These are phyloP conservation scores for Ramalina peruviana DNA, from an alignment of 495 filamentous ascomycete species.

Conservation along the genomic window DNA sequence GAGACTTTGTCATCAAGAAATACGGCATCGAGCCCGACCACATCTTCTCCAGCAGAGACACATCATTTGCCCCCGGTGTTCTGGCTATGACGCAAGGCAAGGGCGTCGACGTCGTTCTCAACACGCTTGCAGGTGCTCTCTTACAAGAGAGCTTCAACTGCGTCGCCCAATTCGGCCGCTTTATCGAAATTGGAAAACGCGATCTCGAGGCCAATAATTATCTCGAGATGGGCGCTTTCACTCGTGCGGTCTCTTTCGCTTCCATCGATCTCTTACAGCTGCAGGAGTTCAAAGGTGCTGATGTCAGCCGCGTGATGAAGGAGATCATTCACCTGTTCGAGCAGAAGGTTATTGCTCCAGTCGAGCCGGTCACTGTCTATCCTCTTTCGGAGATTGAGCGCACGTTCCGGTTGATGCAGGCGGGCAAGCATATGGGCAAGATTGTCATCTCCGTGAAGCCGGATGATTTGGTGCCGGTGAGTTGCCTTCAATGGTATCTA, in stretches of 20 bases:
- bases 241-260: slow-evolving; percentile 19
- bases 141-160: slow-evolving; percentile 17
- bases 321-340: slow-evolving; percentile 18
- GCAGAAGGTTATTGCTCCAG: neutral
- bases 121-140: slow-evolving; percentile 7
- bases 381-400: slow-evolving; percentile 24
- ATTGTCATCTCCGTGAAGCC: slow-evolving; percentile 6
- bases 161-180: slow-evolving; percentile 31
- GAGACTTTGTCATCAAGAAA: slow-evolving; percentile 3
- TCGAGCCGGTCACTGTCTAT: slow-evolving; percentile 4
- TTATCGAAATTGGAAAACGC: slow-evolving; percentile 30
- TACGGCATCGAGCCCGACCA: slow-evolving; percentile 10
- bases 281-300: slow-evolving; percentile 22
- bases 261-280: slow-evolving; percentile 33
- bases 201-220: slow-evolving; percentile 22
- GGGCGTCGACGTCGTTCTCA: slow-evolving; percentile 13
- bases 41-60: slow-evolving; percentile 12
- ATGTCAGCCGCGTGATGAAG: slow-evolving; percentile 24
- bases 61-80: neutral
- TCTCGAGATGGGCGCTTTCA: slow-evolving; percentile 5
- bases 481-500: neutral
- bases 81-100: slow-evolving; percentile 2
- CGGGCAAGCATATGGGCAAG: slow-evolving; percentile 8
- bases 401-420: slow-evolving; percentile 33
- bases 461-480: slow-evolving; percentile 9